These are phyloP conservation scores for Magnusiomyces suaveolens DNA, from an alignment of 1,139 yeast genomes.

Conservation along the genomic window DNA sequence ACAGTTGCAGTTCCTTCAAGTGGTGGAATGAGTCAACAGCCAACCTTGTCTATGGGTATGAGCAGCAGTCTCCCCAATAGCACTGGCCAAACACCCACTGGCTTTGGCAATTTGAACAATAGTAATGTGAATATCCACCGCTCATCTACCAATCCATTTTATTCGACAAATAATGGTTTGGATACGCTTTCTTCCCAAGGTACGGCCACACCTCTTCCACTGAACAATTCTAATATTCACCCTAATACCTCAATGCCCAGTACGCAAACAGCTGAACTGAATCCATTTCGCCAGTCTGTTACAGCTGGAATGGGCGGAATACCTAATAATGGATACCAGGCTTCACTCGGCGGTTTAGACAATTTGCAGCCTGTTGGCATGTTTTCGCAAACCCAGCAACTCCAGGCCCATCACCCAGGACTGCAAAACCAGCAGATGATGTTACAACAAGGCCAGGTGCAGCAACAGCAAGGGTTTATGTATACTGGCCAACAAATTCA, in stretches of 20 bases:
- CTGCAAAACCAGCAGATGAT: background rate
- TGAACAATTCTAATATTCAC: background rate
- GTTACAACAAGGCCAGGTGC: background rate
- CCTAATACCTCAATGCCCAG: background rate
- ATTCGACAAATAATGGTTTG: constrained; percentile 31
- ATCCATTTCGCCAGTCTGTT: constrained; percentile 13
- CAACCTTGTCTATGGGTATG: background rate
- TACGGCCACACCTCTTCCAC: background rate
- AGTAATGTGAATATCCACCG: constrained; percentile 25
- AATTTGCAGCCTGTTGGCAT: background rate
- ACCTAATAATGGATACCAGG: background rate
- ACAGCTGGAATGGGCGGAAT: background rate
- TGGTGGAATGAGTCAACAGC: background rate
- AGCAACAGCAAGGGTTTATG: background rate
- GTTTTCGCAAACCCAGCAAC: constrained; percentile 3
- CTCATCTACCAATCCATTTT: constrained; percentile 43
- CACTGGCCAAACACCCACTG: constrained; percentile 10
- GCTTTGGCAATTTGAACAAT: constrained; percentile 15
- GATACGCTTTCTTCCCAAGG: constrained; percentile 24
- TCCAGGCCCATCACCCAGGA: constrained; percentile 1
- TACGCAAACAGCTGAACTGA: constrained; percentile 10
- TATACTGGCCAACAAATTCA: background rate
- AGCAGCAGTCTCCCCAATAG: background rate
- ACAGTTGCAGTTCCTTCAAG: constrained; percentile 3
- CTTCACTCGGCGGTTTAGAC: constrained; percentile 1